Percentiles rank a stretch among this genome's conserved stretches.
phyloP scores from a whole-genome alignment of 176 grass and related monocot species.

The Eragrostis nindensis region DNA sequence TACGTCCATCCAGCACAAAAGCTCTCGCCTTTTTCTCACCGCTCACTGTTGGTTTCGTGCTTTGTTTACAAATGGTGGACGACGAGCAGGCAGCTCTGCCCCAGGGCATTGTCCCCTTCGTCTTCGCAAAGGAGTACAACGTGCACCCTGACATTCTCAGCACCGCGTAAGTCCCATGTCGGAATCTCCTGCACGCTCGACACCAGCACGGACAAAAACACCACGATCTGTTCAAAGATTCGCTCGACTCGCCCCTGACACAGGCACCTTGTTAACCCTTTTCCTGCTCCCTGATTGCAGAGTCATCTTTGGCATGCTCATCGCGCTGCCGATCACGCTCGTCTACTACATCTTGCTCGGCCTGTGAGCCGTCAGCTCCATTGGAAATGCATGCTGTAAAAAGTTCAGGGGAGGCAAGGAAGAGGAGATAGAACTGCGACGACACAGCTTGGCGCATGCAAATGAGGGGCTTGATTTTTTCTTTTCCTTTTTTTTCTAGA shows the following conservation, averaged over 20 bases:
- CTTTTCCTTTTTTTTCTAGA: background rate
- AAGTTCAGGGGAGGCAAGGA: background rate
- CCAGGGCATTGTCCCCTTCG: slow-evolving; percentile 98
- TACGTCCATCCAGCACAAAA: background rate
- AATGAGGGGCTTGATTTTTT: slow-evolving; percentile 14
- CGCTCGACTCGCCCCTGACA: slow-evolving; percentile 14
- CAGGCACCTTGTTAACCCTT: background rate
- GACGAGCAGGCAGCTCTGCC: slow-evolving; percentile 79
- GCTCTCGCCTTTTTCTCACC: slow-evolving; percentile 31
- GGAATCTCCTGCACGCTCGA: background rate
- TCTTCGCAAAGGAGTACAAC: slow-evolving; percentile 98
- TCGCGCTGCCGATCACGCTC: slow-evolving; percentile 88
- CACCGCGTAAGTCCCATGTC: slow-evolving; percentile 75
- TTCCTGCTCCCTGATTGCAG: slow-evolving; percentile 49
- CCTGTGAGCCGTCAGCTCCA: slow-evolving; percentile 36
- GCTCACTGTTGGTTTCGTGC: background rate
- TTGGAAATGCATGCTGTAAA: slow-evolving; percentile 32
- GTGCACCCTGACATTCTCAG: slow-evolving; percentile 96
- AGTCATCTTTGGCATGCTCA: slow-evolving; percentile 94
- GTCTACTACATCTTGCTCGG: slow-evolving; percentile 94
- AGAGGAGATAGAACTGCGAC: background rate
- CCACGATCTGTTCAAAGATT: slow-evolving; percentile 49
- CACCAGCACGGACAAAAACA: slow-evolving; percentile 30
- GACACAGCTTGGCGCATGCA: slow-evolving; percentile 26
- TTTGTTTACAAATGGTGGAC: slow-evolving; percentile 14